Conservation (phyloP, 345 rosid genomes). For the Lumnitzera littorea region DNA sequence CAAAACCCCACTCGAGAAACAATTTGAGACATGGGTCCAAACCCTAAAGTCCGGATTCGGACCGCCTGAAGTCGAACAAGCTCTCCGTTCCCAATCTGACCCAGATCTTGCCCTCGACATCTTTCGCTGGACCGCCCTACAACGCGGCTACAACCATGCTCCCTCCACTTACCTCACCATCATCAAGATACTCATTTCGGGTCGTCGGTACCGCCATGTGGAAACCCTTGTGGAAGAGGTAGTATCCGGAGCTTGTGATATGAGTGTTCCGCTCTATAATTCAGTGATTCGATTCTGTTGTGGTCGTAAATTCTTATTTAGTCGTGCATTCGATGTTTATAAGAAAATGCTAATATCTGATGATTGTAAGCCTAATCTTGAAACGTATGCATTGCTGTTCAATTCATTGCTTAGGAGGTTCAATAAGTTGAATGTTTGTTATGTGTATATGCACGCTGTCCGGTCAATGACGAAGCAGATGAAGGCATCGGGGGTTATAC, state of each 20-base stretch:
- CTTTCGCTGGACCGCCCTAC: slow-evolving; percentile 88
- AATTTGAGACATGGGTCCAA: slow-evolving; percentile 78
- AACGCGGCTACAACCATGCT: slow-evolving; percentile 64
- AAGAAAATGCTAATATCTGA: slow-evolving; percentile 67
- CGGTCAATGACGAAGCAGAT: slow-evolving; percentile 76
- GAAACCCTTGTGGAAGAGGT: slow-evolving; percentile 78
- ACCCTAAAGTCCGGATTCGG: slow-evolving; percentile 81
- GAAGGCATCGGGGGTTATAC: slow-evolving; percentile 76
- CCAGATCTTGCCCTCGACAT: slow-evolving; percentile 85
- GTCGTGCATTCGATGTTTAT: slow-evolving; percentile 74
- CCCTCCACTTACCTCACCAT: slow-evolving; percentile 54
- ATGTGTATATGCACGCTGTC: slow-evolving; percentile 70
- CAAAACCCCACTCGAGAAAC: slow-evolving; percentile 65
- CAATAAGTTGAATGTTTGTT: slow-evolving; percentile 59
- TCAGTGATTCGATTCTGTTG: slow-evolving; percentile 67
- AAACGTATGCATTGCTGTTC: slow-evolving; percentile 58
- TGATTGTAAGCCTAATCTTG: slow-evolving; percentile 64
- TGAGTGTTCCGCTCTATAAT: slow-evolving; percentile 64
- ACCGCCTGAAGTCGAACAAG: slow-evolving; percentile 50
- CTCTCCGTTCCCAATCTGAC: slow-evolving; percentile 68
- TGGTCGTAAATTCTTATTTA: slow-evolving; percentile 63
- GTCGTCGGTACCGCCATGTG: slow-evolving; percentile 59
- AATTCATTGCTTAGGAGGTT: slow-evolving; percentile 65
- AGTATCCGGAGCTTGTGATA: slow-evolving; percentile 75
- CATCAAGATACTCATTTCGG: slow-evolving; percentile 49